phyloP scores from a whole-genome alignment of 306 rosid species.

The Calophaca sinica region DNA sequence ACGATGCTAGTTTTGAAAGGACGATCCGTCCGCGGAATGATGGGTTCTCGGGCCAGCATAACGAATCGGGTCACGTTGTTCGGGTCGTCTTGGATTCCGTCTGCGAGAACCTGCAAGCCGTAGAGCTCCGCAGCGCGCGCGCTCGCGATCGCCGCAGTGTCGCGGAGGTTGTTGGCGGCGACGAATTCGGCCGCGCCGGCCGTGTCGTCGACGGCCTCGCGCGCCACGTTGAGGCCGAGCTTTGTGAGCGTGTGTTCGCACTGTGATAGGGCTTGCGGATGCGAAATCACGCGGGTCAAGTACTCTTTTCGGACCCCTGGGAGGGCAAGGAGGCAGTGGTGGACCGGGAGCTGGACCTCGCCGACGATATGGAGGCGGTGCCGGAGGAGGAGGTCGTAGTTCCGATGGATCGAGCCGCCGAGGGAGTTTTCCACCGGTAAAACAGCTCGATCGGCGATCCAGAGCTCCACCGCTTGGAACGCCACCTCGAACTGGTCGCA shows the following conservation, averaged over 20 bases:
- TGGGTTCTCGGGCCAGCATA: slow-evolving; percentile 94
- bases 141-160: slow-evolving; percentile 89
- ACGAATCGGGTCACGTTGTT: slow-evolving; percentile 92
- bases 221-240: slow-evolving; percentile 83
- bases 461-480: slow-evolving; percentile 93
- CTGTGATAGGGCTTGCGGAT: slow-evolving; percentile 92
- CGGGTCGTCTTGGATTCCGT: slow-evolving; percentile 93
- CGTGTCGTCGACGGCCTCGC: slow-evolving; percentile 95
- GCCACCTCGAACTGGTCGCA: slow-evolving; percentile 98
- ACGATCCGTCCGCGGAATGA: slow-evolving; percentile 86
- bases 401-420: slow-evolving; percentile 94
- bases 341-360: slow-evolving; percentile 89
- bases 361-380: slow-evolving; percentile 98
- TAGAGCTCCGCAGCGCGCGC: slow-evolving; percentile 92
- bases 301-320: slow-evolving; percentile 86
- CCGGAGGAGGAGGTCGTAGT: slow-evolving; percentile 93
- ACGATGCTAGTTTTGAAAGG: slow-evolving; percentile 96
- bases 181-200: slow-evolving; percentile 94
- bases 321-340: slow-evolving; percentile 91
- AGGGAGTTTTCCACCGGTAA: slow-evolving; percentile 90
- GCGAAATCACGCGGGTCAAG: slow-evolving; percentile 84
- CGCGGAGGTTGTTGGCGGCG: slow-evolving; percentile 70
- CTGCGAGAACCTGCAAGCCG: slow-evolving; percentile 73
- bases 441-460: slow-evolving; percentile 97
- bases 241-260: slow-evolving; percentile 86